These are phyloP conservation scores for Ettlia oleoabundans DNA, from an alignment of 139 green algal genomes.

Conservation along the genomic window DNA sequence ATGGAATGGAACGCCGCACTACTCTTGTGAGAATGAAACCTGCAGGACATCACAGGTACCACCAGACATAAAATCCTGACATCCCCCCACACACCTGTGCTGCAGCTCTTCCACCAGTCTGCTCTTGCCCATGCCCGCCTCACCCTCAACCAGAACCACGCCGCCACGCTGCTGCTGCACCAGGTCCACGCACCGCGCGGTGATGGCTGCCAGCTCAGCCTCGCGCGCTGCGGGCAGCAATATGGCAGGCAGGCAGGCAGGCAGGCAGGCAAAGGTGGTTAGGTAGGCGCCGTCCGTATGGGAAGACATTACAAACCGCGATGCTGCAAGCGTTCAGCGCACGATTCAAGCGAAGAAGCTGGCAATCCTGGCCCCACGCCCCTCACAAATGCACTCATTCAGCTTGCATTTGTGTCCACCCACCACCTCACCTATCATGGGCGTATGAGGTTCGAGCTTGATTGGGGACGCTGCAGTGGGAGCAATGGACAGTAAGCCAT, in stretches of 20 bases:
- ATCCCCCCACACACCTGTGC: slow-evolving; percentile 23
- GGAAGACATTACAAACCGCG: too few species aligned
- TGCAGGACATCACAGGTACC: neutral
- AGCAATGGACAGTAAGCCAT: too few species aligned
- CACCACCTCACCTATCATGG: slow-evolving; percentile 21
- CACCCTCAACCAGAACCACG: slow-evolving; percentile 71
- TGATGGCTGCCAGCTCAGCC: slow-evolving; percentile 39
- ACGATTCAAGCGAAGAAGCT: too few species aligned
- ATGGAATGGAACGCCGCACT: too few species aligned
- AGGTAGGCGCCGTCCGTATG: too few species aligned
- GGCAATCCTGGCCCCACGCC: too few species aligned
- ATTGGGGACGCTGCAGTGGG: neutral
- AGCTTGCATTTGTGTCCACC: neutral
- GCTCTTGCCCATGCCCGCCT: slow-evolving; percentile 76
- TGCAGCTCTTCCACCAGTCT: slow-evolving; percentile 74
- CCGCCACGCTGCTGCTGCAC: slow-evolving; percentile 50
- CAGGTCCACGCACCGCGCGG: slow-evolving; percentile 53
- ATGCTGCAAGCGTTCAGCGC: too few species aligned
- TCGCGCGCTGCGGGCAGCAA: slow-evolving; percentile 39
- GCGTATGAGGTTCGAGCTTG: neutral
- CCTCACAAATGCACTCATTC: neutral
- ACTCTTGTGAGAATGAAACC: too few species aligned
- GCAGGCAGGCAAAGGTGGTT: neutral
- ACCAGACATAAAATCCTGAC: neutral
- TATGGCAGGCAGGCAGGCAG: neutral